Percentiles rank a stretch among this genome's conserved stretches.
phyloP scores from a whole-genome alignment of 2,329 filamentous ascomycete genomes.

The Pseudocercospora fuligena region DNA sequence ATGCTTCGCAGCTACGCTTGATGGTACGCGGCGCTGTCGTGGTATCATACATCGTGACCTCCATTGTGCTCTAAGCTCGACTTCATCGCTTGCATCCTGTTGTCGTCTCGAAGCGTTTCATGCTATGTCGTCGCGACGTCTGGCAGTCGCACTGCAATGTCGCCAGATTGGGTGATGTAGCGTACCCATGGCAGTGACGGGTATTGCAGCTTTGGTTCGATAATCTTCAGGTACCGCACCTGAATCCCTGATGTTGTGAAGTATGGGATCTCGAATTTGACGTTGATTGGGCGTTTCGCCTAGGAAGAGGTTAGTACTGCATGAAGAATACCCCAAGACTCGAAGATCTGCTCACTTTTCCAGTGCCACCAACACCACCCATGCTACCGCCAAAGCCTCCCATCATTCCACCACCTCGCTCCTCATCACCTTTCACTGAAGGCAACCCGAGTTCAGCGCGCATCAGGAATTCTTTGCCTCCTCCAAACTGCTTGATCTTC shows the following conservation, averaged over 20 bases:
- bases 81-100: background rate
- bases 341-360: conserved; percentile 66
- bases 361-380: conserved; percentile 81
- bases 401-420: conserved; percentile 90
- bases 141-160: conserved; percentile 93
- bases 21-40: background rate
- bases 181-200: conserved; percentile 96
- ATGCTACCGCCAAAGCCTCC: conserved; percentile 96
- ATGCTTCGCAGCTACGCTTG: background rate
- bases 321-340: background rate
- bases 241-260: conserved; percentile 99
- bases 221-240: conserved; percentile 98
- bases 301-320: background rate
- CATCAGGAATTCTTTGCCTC: conserved; percentile 98
- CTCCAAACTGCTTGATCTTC: conserved; percentile 99
- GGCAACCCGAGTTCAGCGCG: conserved; percentile 92
- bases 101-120: background rate
- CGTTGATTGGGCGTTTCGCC: conserved; percentile 90
- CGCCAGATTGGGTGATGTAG: conserved; percentile 97
- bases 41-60: background rate
- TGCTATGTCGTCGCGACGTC: conserved; percentile 60
- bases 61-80: background rate
- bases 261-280: conserved; percentile 99
- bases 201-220: conserved; percentile 99
- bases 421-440: conserved; percentile 91